Base-by-base conservation (phyloP, 2,329 filamentous ascomycete genomes). In the Orbilia brochopaga region DNA sequence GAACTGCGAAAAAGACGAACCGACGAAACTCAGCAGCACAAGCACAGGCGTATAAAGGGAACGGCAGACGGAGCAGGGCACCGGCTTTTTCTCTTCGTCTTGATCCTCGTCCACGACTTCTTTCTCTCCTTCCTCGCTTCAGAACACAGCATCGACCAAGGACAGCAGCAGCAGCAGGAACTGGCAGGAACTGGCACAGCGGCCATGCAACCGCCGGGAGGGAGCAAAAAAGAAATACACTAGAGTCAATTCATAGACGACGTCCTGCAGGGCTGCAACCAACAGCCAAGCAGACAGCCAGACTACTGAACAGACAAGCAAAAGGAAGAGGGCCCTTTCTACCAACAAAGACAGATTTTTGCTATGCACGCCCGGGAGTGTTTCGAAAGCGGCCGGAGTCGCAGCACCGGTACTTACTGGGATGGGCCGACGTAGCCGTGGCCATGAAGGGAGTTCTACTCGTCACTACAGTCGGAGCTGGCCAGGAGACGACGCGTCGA, bases 401-500 rank as follows among this genome's bases (percentile, higher is more conserved):
- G 53, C 5, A 54, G 11, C 37, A 37, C 7, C 30, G 23, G 1
- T 4, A 72, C 67, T 72, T 72, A 72, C 67, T 65, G 44, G 67
- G 60, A 48, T 48, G 66, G 15, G 55, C 48, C 50, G 67, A 46
- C 50, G 67, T 44, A 53, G 67, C 55, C 60, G 67, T 72, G 53
- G 67, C 67, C 67, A 72, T 72, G 32, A 65, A 59, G 51, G 50
- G 58, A 19, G 37, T 42, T 48, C 17, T 50, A 44, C 51, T 32
- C 15, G 66, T 65, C 51, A 53, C 60, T 42, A 65, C 53, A 8
- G 51, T 37, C 50, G 60, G 42, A 53, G 67, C 56, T 52, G 52
- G 46, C 56, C 59, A 51, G 19, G 42, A 70, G 60, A 72, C 27
- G 27, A 32, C 67, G 67, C 67, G 67, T 72, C 67, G 60, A 60